Conservation (phyloP, 106 monocot genomes). For the Apostasia shenzhenica region DNA sequence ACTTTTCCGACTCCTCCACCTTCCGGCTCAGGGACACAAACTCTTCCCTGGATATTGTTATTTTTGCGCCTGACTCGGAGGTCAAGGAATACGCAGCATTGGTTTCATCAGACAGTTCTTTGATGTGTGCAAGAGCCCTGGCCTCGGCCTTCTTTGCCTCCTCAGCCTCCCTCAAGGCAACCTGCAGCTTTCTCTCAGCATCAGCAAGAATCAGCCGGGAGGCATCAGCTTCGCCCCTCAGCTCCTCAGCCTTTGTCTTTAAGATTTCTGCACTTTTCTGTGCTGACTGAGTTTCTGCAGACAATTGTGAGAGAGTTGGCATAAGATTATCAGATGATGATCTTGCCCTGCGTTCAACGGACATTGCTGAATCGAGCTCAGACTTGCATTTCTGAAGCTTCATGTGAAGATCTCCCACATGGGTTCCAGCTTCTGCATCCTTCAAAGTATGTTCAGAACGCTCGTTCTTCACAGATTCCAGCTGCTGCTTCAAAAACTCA, state of each 20-base stretch:
- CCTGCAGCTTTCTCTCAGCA: constrained; percentile 44
- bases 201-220: constrained; percentile 21
- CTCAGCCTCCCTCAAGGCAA: constrained; percentile 46
- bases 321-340: constrained; percentile 33
- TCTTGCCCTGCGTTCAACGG: constrained; percentile 28
- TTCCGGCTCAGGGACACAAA: constrained; percentile 42
- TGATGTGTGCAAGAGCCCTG: constrained; percentile 36
- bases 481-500: constrained; percentile 43
- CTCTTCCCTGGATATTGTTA: constrained; percentile 48
- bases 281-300: constrained; percentile 37
- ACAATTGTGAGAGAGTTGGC: constrained; percentile 32
- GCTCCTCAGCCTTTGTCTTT: constrained; percentile 38
- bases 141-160: constrained; percentile 51
- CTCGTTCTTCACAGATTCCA: constrained; percentile 46
- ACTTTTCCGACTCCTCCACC: constrained; percentile 38
- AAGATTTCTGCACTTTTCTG: constrained; percentile 41
- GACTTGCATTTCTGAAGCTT: constrained; percentile 48
- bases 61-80: constrained; percentile 35
- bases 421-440: constrained; percentile 45
- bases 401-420: constrained; percentile 26
- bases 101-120: constrained; percentile 28
- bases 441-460: constrained; percentile 39
- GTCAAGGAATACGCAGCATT: constrained; percentile 27
- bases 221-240: constrained; percentile 43
- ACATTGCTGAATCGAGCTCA: constrained; percentile 34